These are phyloP conservation scores for Hygrophila difformis DNA, from an alignment of 257 asterid genomes.

Conservation along the genomic window DNA sequence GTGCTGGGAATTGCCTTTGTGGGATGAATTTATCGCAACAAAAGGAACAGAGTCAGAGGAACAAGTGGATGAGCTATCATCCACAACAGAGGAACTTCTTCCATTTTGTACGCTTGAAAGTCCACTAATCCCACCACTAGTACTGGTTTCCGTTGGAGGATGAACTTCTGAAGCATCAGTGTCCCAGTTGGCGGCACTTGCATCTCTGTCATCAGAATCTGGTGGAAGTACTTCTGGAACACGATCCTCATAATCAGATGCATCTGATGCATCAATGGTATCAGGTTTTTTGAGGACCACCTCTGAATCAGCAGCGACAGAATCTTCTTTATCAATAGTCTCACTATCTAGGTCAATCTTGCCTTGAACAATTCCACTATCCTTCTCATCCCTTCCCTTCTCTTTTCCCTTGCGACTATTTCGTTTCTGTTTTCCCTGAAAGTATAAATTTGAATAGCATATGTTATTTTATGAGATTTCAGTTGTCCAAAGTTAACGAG, in stretches of 20 bases:
- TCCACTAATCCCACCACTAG: conserved; percentile 36
- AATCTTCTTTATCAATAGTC: conserved; percentile 29
- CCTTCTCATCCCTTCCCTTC: conserved; percentile 56
- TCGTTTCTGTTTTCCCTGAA: conserved; percentile 14
- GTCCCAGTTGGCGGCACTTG: conserved; percentile 51
- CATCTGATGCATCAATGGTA: conserved; percentile 58
- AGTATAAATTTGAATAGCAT: neutral
- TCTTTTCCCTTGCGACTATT: conserved; percentile 39
- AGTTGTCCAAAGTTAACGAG: too few species aligned
- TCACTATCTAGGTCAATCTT: conserved; percentile 39
- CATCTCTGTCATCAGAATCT: conserved; percentile 59
- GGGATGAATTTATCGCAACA: conserved; percentile 31
- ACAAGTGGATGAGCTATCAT: conserved; percentile 89
- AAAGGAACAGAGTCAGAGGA: conserved; percentile 85
- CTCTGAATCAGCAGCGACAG: conserved; percentile 15
- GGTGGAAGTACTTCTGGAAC: conserved; percentile 40
- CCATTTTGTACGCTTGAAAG: conserved; percentile 52
- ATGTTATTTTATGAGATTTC: too few species aligned
- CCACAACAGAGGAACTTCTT: conserved; percentile 41
- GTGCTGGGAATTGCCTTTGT: conserved; percentile 23
- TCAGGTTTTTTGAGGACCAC: conserved; percentile 36
- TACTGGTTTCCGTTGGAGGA: conserved; percentile 39
- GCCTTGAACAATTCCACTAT: conserved; percentile 20
- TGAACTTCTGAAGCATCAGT: conserved; percentile 43
- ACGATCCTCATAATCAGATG: conserved; percentile 67